phyloP scores from a whole-genome alignment of 305 asterid genomes.

The Coffea humblotiana region DNA sequence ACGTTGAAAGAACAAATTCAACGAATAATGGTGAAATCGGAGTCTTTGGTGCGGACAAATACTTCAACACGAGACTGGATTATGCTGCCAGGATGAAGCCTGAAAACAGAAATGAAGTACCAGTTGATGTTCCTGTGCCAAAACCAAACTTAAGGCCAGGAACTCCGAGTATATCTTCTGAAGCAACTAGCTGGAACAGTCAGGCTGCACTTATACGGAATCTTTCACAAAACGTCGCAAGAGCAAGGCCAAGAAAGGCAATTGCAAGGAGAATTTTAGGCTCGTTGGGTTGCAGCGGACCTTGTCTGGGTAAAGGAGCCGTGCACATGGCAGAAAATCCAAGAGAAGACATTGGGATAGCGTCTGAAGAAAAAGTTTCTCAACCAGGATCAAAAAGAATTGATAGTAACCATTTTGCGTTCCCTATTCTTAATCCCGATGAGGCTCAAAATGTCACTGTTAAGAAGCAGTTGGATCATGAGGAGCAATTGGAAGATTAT shows the following conservation, averaged over 20 bases:
- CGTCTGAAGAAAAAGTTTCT: constrained; percentile 16
- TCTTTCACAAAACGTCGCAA: constrained; percentile 18
- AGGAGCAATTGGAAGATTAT: constrained; percentile 26
- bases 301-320: constrained; percentile 57
- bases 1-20: constrained; percentile 25
- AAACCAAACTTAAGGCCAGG: constrained; percentile 22
- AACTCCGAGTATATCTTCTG: constrained; percentile 51
- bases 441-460: constrained; percentile 5
- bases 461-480: constrained; percentile 14
- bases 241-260: constrained; percentile 42
- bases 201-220: constrained; percentile 36
- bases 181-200: constrained; percentile 55
- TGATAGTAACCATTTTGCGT: constrained; percentile 15
- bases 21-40: constrained; percentile 60
- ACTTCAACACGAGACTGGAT: constrained; percentile 72
- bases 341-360: constrained; percentile 1
- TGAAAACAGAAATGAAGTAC: constrained; percentile 8
- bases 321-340: constrained; percentile 26
- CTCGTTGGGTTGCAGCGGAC: constrained; percentile 54
- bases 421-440: constrained; percentile 10
- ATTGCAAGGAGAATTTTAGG: constrained; percentile 37
- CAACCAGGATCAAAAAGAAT: constrained; percentile 26
- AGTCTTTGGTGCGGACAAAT: constrained; percentile 75
- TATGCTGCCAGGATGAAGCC: constrained; percentile 17
- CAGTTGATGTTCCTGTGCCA: constrained; percentile 7